These are phyloP conservation scores for Teratosphaeria destructans DNA, from an alignment of 2,329 filamentous ascomycete species.

Conservation along the genomic window DNA sequence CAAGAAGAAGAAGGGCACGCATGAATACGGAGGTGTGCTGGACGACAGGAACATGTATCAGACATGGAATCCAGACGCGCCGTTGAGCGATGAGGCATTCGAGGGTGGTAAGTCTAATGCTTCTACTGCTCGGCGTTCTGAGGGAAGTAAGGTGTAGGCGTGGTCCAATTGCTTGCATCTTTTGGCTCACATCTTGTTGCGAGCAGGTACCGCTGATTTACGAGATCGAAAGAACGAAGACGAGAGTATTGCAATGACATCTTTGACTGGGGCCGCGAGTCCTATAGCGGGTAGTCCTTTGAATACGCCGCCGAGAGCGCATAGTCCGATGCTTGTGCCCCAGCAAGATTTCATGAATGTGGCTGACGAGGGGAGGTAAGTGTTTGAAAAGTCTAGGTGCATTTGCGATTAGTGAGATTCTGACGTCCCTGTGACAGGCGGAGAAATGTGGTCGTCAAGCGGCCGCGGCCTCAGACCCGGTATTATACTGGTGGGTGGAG, in stretches of 20 bases:
- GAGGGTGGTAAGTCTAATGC: neutral
- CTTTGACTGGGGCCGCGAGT: neutral
- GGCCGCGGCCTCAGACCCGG: neutral
- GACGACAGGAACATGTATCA: conserved; percentile 7
- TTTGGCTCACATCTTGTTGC: too few species aligned
- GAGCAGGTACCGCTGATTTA: neutral
- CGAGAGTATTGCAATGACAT: neutral
- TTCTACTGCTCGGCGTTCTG: neutral
- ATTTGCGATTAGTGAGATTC: neutral
- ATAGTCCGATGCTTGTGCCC: neutral
- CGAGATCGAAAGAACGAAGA: neutral
- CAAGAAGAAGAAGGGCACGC: neutral
- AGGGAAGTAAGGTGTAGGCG: neutral
- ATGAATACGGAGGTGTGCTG: neutral
- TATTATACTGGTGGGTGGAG: neutral
- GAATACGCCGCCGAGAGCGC: neutral
- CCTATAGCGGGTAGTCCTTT: neutral
- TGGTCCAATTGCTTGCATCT: too few species aligned
- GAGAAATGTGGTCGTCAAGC: neutral
- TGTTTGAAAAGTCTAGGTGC: neutral
- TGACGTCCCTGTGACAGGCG: neutral
- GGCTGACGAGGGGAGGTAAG: neutral
- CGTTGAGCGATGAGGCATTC: neutral
- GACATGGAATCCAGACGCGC: conserved; percentile 4
- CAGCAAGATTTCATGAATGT: neutral